phyloP scores from a whole-genome alignment of 2,329 filamentous ascomycete species.

The Truncatella angustata region DNA sequence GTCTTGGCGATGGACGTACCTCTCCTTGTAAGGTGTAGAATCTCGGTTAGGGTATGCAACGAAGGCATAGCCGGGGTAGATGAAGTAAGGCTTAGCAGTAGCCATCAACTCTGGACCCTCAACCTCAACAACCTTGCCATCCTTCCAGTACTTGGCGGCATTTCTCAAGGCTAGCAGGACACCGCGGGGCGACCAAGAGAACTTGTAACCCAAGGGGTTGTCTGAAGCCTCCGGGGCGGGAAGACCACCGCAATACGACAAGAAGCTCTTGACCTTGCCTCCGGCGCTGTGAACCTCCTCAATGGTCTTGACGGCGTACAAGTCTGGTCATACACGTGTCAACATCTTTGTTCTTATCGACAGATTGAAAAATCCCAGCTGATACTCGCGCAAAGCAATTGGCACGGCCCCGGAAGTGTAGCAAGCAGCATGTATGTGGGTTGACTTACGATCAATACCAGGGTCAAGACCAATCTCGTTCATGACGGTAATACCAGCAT shows the following conservation, averaged over 20 bases:
- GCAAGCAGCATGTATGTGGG: not conserved
- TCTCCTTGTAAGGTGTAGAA: conserved; percentile 82
- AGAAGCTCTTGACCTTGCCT: conserved; percentile 81
- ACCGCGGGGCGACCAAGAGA: conserved; percentile 77
- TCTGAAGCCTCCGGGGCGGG: conserved; percentile 68
- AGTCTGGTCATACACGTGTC: conserved; percentile 30
- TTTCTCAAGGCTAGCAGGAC: conserved; percentile 85
- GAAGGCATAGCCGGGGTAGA: conserved; percentile 84
- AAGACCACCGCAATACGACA: conserved; percentile 81
- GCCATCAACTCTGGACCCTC: conserved; percentile 72
- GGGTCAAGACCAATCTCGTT: conserved; percentile 78
- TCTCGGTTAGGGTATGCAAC: conserved; percentile 93
- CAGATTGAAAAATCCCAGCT: no score
- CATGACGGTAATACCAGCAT: conserved; percentile 93
- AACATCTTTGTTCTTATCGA: not conserved
- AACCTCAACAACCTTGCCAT: conserved; percentile 70
- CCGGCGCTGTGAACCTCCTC: conserved; percentile 82
- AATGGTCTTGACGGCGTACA: conserved; percentile 82
- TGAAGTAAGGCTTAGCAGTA: conserved; percentile 82
- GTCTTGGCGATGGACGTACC: no score
- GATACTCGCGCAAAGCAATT: no score
- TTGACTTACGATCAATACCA: not conserved
- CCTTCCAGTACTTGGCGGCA: conserved; percentile 74
- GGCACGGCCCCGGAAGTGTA: no score
- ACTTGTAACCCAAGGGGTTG: conserved; percentile 93